Conservation (phyloP, 2,329 filamentous ascomycete species). For the Catunica adiposa region DNA sequence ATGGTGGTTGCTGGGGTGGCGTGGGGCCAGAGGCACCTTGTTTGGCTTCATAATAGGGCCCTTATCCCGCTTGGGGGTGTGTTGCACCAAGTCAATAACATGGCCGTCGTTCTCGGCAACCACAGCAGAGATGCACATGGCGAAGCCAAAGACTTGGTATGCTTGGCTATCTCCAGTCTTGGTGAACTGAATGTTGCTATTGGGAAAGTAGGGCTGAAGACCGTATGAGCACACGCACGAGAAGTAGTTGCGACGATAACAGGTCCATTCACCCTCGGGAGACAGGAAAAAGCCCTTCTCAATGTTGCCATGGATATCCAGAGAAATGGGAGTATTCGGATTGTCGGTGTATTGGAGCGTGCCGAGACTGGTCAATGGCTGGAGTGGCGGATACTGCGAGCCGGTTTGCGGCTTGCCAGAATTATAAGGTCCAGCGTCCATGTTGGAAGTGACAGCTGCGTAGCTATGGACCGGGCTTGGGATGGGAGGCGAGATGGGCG, state of each 20-base stretch:
- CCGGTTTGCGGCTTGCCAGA: constrained; percentile 20
- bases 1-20: constrained; percentile 38
- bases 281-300: constrained; percentile 78
- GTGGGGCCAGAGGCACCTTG: constrained; percentile 50
- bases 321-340: constrained; percentile 36
- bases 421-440: constrained; percentile 31
- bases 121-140: constrained; percentile 70
- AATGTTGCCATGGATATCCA: constrained; percentile 63
- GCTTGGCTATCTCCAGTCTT: constrained; percentile 34
- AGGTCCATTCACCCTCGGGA: constrained; percentile 71
- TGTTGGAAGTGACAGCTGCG: constrained; percentile 30
- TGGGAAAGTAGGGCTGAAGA: constrained; percentile 39
- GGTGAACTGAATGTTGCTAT: constrained; percentile 35
- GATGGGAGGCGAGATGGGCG: constrained; percentile 34
- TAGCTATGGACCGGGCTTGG: constrained; percentile 32
- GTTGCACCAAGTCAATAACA: constrained; percentile 68
- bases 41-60: constrained; percentile 63
- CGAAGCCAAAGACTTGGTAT: constrained; percentile 55
- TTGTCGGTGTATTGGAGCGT: constrained; percentile 44
- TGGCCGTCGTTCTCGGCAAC: constrained; percentile 63
- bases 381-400: constrained; percentile 36
- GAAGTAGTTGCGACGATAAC: constrained; percentile 84
- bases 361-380: constrained; percentile 34
- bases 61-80: constrained; percentile 83
- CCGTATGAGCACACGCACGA: constrained; percentile 66